Conservation (phyloP, 208 protist genomes). For the Histomonas meleagridis region DNA sequence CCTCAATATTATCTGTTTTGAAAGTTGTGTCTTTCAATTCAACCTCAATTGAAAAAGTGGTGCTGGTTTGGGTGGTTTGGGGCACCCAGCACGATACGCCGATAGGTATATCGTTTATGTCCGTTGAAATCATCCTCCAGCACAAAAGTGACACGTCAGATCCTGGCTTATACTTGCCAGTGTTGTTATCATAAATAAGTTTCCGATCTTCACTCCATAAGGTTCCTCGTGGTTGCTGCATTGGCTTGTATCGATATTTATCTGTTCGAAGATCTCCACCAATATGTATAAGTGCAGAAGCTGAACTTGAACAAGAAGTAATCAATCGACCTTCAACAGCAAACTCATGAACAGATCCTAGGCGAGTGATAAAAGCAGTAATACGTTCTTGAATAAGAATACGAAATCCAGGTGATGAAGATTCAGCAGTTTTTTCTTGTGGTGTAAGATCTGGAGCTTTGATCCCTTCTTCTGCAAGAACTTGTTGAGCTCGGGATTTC, state of each 20-base stretch:
- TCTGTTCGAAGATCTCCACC: not conserved
- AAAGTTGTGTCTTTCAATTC: not conserved
- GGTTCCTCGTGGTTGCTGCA: not conserved
- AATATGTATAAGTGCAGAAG: not conserved
- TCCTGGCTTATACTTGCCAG: not conserved
- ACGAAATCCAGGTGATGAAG: not conserved
- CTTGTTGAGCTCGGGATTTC: not conserved
- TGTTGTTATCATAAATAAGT: not conserved
- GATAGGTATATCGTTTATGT: not conserved
- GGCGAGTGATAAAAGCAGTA: not conserved
- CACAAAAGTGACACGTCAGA: not conserved
- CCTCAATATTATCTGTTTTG: not conserved
- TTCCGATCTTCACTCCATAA: not conserved
- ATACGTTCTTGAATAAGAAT: not conserved
- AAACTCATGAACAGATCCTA: not conserved
- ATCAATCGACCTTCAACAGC: not conserved
- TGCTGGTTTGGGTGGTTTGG: not conserved
- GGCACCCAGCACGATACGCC: not conserved
- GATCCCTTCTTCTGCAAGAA: not conserved
- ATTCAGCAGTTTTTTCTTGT: not conserved
- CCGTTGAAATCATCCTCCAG: not conserved
- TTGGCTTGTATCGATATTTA: not conserved
- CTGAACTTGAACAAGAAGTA: not conserved
- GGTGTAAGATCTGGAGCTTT: not conserved
- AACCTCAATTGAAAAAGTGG: not conserved